These are phyloP conservation scores for Ophiobolus disseminans DNA, from an alignment of 2,329 filamentous ascomycete species.

Conservation along the genomic window DNA sequence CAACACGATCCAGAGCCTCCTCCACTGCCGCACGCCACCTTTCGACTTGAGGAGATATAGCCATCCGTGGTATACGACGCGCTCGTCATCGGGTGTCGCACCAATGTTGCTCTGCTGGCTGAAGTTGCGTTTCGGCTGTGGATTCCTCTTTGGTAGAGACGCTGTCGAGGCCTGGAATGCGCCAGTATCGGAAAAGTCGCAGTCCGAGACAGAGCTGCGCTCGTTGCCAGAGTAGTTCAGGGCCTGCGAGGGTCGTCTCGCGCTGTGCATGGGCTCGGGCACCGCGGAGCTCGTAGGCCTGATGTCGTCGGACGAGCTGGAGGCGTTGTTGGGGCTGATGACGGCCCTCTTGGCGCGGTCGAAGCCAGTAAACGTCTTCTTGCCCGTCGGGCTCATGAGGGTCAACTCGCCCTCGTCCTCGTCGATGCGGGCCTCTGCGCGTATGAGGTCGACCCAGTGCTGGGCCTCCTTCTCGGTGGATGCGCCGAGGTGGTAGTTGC, in stretches of 20 bases:
- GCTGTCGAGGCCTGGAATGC: constrained; percentile 61
- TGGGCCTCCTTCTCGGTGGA: constrained; percentile 74
- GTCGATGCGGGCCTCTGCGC: constrained; percentile 80
- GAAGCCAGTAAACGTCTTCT: constrained; percentile 54
- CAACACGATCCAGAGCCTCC: constrained; percentile 90
- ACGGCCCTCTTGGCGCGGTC: constrained; percentile 37
- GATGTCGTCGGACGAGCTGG: constrained; percentile 57
- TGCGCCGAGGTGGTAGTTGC: constrained; percentile 91
- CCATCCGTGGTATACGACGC: constrained; percentile 93
- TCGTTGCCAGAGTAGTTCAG: constrained; percentile 69
- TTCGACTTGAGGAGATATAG: constrained; percentile 84
- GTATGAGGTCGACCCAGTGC: constrained; percentile 85
- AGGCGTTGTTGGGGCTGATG: constrained; percentile 36
- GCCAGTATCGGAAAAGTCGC: constrained; percentile 81
- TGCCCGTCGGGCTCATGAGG: constrained; percentile 69
- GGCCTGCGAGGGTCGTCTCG: constrained; percentile 66
- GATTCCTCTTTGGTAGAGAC: constrained; percentile 38
- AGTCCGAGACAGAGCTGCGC: constrained; percentile 82
- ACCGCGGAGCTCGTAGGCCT: constrained; percentile 33
- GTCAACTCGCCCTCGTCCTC: constrained; percentile 88
- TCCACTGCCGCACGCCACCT: constrained; percentile 88
- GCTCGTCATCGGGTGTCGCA: constrained; percentile 69
- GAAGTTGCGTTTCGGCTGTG: constrained; percentile 56
- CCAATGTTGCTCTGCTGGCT: constrained; percentile 67
- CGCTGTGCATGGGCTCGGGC: constrained; percentile 44